Conservation (phyloP, 202 grass and related monocot species). For the Schoenoplectus triqueter region DNA sequence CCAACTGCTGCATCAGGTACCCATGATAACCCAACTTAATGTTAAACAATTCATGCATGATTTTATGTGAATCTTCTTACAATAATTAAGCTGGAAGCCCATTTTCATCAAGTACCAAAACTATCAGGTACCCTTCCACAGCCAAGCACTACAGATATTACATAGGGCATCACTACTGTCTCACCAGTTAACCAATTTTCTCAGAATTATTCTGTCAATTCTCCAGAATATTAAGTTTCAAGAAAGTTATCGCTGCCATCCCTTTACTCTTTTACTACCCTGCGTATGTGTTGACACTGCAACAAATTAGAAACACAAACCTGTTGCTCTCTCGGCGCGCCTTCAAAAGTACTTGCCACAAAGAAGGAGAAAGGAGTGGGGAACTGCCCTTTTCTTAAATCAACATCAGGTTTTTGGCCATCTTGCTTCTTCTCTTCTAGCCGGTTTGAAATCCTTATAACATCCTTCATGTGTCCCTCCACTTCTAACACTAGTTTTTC, state of each 20-base stretch:
- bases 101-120: neutral
- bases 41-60: neutral
- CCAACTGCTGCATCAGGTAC: neutral
- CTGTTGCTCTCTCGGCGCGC: conserved; percentile 71
- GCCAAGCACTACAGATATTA: neutral
- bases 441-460: conserved; percentile 72
- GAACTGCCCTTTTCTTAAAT: conserved; percentile 66
- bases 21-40: neutral
- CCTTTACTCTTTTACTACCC: neutral
- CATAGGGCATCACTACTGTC: neutral
- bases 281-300: neutral
- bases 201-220: neutral
- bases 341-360: conserved; percentile 74
- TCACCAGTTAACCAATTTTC: neutral
- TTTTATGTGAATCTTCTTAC: conserved; percentile 1
- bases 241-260: neutral
- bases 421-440: conserved; percentile 60
- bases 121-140: neutral
- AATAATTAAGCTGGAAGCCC: neutral
- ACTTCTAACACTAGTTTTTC: conserved; percentile 64
- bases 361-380: conserved; percentile 90
- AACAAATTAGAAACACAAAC: conserved; percentile 21
- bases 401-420: conserved; percentile 43
- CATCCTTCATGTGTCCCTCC: conserved; percentile 69
- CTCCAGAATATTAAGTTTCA: neutral